These are phyloP conservation scores for Phoenix roebelenii DNA, from an alignment of 176 grass and related monocot species.

Conservation along the genomic window DNA sequence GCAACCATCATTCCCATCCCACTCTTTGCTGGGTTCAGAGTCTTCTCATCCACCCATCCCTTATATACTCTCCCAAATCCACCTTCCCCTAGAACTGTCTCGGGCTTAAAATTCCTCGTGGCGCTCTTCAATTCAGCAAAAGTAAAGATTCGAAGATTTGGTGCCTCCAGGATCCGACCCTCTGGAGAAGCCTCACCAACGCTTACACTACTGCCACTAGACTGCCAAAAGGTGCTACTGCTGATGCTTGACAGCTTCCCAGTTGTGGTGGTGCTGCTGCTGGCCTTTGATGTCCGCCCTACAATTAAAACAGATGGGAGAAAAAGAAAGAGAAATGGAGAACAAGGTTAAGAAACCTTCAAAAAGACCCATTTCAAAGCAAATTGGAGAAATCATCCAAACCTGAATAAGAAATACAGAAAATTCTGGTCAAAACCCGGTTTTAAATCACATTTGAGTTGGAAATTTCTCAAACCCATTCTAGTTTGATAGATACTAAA, in stretches of 20 bases:
- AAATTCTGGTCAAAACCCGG: no score
- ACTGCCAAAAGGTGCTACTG: conserved; percentile 43
- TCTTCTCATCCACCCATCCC: conserved; percentile 80
- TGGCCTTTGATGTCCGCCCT: conserved; percentile 61
- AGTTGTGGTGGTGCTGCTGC: conserved; percentile 27
- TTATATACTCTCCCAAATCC: conserved; percentile 92
- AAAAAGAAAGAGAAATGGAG: not conserved
- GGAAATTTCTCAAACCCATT: no score
- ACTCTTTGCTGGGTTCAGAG: conserved; percentile 42
- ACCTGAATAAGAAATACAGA: no score
- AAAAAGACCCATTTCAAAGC: not conserved
- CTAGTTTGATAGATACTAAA: no score
- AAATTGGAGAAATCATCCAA: not conserved
- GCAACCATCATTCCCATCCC: conserved; percentile 43
- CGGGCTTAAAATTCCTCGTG: conserved; percentile 57
- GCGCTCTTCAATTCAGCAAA: conserved; percentile 53
- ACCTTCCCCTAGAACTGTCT: conserved; percentile 62
- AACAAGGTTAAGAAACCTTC: not conserved
- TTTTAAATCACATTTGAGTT: no score
- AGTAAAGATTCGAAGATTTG: conserved; percentile 53
- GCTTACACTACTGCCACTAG: conserved; percentile 34
- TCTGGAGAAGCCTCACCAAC: not conserved
- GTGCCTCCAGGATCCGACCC: conserved; percentile 53
- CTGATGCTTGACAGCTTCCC: conserved; percentile 41
- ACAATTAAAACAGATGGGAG: conserved; percentile 7